Conservation (phyloP, 441 rosid genomes). For the Euphorbia corollata region DNA sequence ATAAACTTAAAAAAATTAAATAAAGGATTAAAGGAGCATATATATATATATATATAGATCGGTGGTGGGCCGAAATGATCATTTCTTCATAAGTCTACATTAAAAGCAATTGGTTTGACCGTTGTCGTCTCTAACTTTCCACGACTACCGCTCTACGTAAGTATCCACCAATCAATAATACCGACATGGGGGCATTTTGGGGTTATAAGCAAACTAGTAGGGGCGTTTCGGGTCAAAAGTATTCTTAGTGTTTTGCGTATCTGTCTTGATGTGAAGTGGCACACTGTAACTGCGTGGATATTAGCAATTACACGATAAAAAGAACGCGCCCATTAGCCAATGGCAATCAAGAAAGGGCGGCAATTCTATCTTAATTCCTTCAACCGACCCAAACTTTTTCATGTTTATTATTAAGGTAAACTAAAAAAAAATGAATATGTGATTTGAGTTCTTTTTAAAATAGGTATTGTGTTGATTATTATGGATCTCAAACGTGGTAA, state of each 20-base stretch:
- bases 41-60: too few relatives aligned
- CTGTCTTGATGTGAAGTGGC: not conserved
- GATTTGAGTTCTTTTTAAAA: too few relatives aligned
- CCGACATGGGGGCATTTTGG: constrained; percentile 11
- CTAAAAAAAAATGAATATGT: too few relatives aligned
- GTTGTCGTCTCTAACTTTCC: not conserved
- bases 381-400: not conserved
- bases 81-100: too few relatives aligned
- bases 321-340: not conserved
- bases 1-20: too few relatives aligned
- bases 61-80: too few relatives aligned
- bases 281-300: constrained; percentile 1
- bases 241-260: not conserved
- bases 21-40: too few relatives aligned
- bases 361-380: not conserved
- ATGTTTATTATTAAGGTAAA: too few relatives aligned
- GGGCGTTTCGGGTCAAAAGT: not conserved
- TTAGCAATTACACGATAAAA: not conserved
- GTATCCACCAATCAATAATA: constrained; percentile 6
- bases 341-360: not conserved
- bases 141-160: not conserved
- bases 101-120: not conserved
- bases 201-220: not conserved
- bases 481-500: too few relatives aligned
- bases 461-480: too few relatives aligned